These are phyloP conservation scores for Murraya koenigii DNA, from an alignment of 345 rosid species.

Conservation along the genomic window DNA sequence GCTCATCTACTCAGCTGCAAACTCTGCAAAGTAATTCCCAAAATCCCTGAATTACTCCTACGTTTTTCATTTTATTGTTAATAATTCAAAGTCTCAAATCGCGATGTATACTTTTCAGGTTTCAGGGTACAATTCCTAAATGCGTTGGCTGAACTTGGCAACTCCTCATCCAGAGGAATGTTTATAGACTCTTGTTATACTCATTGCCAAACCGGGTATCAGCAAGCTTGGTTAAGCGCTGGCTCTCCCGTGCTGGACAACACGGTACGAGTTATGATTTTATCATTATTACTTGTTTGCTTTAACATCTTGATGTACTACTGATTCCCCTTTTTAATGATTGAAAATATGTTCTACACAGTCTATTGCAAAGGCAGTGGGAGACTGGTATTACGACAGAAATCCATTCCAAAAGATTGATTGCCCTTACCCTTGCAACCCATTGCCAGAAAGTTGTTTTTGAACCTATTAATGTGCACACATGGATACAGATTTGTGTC, in stretches of 20 bases:
- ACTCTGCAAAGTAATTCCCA: constrained; percentile 60
- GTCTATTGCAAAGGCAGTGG: constrained; percentile 82
- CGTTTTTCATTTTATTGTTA: too few relatives aligned
- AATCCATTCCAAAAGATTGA: constrained; percentile 57
- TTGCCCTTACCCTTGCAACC: constrained; percentile 96
- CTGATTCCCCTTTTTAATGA: background rate
- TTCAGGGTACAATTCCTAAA: constrained; percentile 66
- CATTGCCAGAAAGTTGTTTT: constrained; percentile 64
- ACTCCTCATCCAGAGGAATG: constrained; percentile 68
- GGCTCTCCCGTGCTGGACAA: constrained; percentile 60
- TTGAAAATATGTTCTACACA: constrained; percentile 25
- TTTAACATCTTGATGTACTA: background rate
- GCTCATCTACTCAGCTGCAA: constrained; percentile 59
- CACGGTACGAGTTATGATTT: constrained; percentile 35
- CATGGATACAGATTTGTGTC: constrained; percentile 31
- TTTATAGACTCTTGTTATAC: constrained; percentile 77
- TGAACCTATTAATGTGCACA: constrained; percentile 24
- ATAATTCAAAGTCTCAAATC: constrained; percentile 1
- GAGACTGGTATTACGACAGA: constrained; percentile 89
- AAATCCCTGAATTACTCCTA: background rate
- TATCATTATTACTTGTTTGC: background rate
- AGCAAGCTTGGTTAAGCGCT: constrained; percentile 67
- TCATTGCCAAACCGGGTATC: constrained; percentile 83
- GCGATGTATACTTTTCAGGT: constrained; percentile 23
- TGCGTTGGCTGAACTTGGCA: constrained; percentile 46